These are phyloP conservation scores for Lolium rigidum DNA, from an alignment of 176 grass and related monocot genomes.

Conservation along the genomic window DNA sequence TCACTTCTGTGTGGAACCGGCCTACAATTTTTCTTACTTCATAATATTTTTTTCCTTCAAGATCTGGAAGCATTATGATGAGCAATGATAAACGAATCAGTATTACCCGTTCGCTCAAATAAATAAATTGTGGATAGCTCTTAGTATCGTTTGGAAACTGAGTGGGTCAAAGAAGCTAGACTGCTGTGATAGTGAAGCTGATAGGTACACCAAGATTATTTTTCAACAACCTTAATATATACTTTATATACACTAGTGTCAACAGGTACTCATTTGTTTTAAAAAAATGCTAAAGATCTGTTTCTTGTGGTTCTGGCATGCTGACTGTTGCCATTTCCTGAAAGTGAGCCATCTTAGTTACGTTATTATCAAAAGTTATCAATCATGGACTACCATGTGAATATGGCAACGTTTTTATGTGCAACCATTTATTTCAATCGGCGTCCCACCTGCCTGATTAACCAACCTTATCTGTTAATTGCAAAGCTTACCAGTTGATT, in stretches of 20 bases:
- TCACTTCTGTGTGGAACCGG: neutral
- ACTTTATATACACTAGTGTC: neutral
- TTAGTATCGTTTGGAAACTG: neutral
- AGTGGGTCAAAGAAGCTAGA: neutral
- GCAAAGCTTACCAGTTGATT: neutral
- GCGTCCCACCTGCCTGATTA: neutral
- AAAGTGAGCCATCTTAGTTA: neutral
- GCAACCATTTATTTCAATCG: neutral
- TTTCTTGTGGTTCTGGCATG: conserved; percentile 5
- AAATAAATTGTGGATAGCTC: neutral
- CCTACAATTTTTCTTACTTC: neutral
- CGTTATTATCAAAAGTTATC: conserved; percentile 25
- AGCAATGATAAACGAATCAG: neutral
- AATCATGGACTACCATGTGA: neutral
- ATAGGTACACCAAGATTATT: neutral
- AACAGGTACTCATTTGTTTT: neutral
- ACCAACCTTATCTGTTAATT: neutral
- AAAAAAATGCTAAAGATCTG: neutral
- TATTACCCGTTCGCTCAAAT: conserved; percentile 4
- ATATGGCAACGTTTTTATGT: conserved; percentile 19
- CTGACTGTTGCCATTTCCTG: neutral
- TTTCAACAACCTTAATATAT: neutral
- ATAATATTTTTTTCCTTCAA: neutral
- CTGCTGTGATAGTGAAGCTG: neutral
- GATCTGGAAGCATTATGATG: conserved; percentile 3